Conservation (phyloP, 768 basidiomycete genomes). For the Rhodotorula sphaerocarpa region DNA sequence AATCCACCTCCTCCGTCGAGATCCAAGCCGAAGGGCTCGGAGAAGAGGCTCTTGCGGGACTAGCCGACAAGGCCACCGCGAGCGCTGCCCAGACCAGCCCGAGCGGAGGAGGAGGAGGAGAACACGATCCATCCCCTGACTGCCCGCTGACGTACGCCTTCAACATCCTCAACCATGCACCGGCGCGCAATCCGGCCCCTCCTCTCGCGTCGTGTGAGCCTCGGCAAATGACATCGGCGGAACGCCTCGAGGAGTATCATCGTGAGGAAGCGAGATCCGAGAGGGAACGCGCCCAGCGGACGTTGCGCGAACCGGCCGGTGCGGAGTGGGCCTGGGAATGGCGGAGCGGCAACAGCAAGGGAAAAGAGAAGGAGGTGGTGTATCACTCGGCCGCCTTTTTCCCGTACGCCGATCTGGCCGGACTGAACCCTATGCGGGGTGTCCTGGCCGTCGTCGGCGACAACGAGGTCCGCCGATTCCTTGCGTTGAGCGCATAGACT, state of each 20-base stretch:
- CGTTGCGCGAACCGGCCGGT: neutral
- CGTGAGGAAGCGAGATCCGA: neutral
- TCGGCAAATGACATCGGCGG: neutral
- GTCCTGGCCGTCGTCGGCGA: constrained; percentile 10
- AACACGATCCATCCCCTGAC: constrained; percentile 11
- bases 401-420: constrained; percentile 4
- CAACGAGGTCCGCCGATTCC: constrained; percentile 6
- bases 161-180: constrained; percentile 14
- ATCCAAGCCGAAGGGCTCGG: too few relatives aligned
- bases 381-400: constrained; percentile 1
- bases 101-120: too few relatives aligned
- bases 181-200: neutral
- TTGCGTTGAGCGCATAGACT: too few relatives aligned
- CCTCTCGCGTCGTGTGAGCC: neutral
- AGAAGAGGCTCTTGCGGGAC: too few relatives aligned
- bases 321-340: constrained; percentile 7
- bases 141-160: neutral
- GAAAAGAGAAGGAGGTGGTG: neutral
- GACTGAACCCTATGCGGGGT: neutral
- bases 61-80: too few relatives aligned
- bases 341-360: neutral
- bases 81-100: too few relatives aligned
- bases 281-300: neutral
- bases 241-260: neutral
- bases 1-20: neutral